phyloP scores from a whole-genome alignment of 129 eudicot species.

The Rutidosis leptorrhynchoides region DNA sequence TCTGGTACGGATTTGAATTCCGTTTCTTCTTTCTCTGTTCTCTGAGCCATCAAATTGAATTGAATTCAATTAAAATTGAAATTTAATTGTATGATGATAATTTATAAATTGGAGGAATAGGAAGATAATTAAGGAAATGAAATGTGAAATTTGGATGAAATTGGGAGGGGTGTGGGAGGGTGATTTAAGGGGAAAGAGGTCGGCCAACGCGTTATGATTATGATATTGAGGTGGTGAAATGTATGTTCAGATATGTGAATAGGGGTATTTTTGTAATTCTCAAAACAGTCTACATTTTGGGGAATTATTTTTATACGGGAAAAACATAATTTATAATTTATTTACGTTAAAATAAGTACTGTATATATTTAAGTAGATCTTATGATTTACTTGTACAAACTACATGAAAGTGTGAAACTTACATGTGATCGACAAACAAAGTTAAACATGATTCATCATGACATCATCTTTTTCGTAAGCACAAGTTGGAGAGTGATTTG shows the following conservation, averaged over 20 bases:
- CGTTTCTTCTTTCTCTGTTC: constrained; percentile 65
- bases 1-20: constrained; percentile 65
- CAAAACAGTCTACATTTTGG: background rate
- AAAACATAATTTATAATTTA: too few relatives aligned
- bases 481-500: too few relatives aligned
- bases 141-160: constrained; percentile 3
- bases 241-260: background rate
- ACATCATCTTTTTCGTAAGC: too few relatives aligned
- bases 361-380: too few relatives aligned
- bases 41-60: constrained; percentile 53
- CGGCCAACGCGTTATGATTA: constrained; percentile 26
- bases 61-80: background rate
- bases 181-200: constrained; percentile 30
- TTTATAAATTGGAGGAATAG: background rate
- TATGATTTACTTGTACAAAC: too few relatives aligned
- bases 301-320: too few relatives aligned
- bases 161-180: constrained; percentile 1
- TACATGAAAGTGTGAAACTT: too few relatives aligned
- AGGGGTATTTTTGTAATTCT: background rate
- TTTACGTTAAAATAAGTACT: too few relatives aligned
- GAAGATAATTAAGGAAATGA: constrained; percentile 11
- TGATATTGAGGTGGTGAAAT: constrained; percentile 9
- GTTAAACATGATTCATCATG: too few relatives aligned
- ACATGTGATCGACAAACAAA: too few relatives aligned
- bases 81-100: background rate